Percentiles rank a stretch among this genome's conserved stretches.
These are phyloP conservation scores for Trichophyton equinum DNA, from an alignment of 2,329 filamentous ascomycete species.

Conservation along the genomic window DNA sequence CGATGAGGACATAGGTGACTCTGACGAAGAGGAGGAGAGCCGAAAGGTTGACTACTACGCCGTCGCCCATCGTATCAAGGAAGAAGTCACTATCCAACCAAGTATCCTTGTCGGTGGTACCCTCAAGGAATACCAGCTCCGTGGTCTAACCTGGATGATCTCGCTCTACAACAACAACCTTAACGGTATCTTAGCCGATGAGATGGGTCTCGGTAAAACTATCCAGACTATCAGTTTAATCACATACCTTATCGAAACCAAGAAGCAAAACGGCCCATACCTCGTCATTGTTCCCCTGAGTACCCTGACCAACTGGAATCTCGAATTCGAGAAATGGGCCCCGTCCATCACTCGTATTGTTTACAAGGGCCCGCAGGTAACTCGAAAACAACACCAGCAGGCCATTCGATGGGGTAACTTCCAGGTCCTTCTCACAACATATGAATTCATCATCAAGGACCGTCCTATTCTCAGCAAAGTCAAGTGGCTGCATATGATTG, in stretches of 20 bases:
- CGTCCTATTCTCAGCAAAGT: constrained; percentile 90
- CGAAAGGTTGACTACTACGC: constrained; percentile 97
- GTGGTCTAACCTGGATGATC: constrained; percentile 99
- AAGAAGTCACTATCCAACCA: constrained; percentile 76
- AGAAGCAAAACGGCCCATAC: constrained; percentile 82
- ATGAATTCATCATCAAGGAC: constrained; percentile 99
- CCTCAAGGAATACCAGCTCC: constrained; percentile 95
- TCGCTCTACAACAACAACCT: constrained; percentile 99
- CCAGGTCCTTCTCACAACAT: constrained; percentile 92
- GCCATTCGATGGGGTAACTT: constrained; percentile 90
- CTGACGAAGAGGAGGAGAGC: constrained; percentile 55
- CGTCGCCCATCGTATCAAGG: constrained; percentile 89
- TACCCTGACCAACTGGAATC: constrained; percentile 96
- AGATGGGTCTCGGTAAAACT: constrained; percentile 99
- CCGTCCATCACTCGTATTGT: constrained; percentile 76
- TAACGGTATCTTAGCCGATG: constrained; percentile 94
- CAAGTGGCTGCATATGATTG: constrained; percentile 99
- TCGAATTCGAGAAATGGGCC: constrained; percentile 98
- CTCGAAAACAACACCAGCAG: constrained; percentile 80
- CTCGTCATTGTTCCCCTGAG: constrained; percentile 93
- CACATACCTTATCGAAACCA: constrained; percentile 92
- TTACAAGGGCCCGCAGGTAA: constrained; percentile 87
- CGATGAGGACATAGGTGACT: constrained; percentile 55
- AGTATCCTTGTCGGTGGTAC: constrained; percentile 78
- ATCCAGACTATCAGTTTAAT: constrained; percentile 98